phyloP scores from a whole-genome alignment of 345 rosid species.

The Lumnitzera racemosa region DNA sequence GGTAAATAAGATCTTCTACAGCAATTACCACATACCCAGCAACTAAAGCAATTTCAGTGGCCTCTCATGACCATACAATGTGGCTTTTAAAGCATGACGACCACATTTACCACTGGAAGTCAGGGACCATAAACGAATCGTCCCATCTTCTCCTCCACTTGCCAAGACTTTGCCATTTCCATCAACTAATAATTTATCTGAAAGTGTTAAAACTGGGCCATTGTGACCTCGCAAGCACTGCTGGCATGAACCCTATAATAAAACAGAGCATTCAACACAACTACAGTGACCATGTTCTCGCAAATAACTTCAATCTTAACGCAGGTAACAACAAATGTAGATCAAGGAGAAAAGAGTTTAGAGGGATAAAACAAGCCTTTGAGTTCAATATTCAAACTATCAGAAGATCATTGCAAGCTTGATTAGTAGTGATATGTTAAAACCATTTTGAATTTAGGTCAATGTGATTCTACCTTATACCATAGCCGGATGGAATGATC shows the following conservation, averaged over 20 bases:
- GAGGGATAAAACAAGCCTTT: too few species aligned
- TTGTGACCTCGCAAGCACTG: conserved; percentile 52
- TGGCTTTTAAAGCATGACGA: conserved; percentile 50
- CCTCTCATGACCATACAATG: conserved; percentile 54
- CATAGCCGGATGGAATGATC: conserved; percentile 60
- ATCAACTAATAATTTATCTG: conserved; percentile 55
- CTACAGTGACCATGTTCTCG: not conserved
- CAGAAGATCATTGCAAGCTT: too few species aligned
- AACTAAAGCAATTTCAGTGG: conserved; percentile 52
- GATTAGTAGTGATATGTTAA: too few species aligned
- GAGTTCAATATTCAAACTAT: too few species aligned
- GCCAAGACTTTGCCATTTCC: conserved; percentile 35
- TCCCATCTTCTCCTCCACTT: conserved; percentile 70
- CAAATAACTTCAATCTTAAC: too few species aligned
- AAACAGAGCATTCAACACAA: conserved; percentile 2
- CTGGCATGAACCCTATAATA: conserved; percentile 44
- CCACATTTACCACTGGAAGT: conserved; percentile 48
- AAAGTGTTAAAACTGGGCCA: conserved; percentile 47
- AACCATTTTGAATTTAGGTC: not conserved
- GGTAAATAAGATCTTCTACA: not conserved
- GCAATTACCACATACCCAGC: conserved; percentile 39
- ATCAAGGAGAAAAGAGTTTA: too few species aligned
- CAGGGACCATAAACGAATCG: conserved; percentile 67
- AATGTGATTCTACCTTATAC: conserved; percentile 52
- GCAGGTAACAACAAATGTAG: too few species aligned